Conservation (phyloP, 345 rosid genomes). For the Salix dunnii region DNA sequence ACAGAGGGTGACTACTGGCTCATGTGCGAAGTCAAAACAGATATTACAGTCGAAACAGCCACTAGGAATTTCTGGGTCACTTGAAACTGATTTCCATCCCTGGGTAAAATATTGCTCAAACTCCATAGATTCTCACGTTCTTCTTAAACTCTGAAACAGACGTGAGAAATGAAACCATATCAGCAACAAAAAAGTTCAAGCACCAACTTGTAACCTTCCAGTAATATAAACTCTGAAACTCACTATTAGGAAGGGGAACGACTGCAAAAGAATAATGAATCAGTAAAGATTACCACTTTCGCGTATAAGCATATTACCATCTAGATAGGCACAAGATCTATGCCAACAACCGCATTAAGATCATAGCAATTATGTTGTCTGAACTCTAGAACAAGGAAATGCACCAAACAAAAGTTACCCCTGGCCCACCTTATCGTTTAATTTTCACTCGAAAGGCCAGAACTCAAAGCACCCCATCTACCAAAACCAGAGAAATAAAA, state of each 20-base stretch:
- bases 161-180: neutral
- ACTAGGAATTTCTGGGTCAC: slow-evolving; percentile 26
- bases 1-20: slow-evolving; percentile 89
- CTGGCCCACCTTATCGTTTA: neutral
- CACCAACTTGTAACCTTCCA: neutral
- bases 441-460: neutral
- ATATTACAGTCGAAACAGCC: slow-evolving; percentile 90
- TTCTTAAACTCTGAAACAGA: slow-evolving; percentile 17
- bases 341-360: neutral
- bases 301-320: slow-evolving; percentile 4
- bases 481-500: neutral
- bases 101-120: slow-evolving; percentile 39
- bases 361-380: neutral
- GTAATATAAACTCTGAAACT: neutral
- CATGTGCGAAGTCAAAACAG: slow-evolving; percentile 71
- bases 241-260: neutral
- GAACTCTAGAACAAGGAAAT: neutral
- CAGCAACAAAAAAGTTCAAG: neutral
- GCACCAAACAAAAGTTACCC: slow-evolving; percentile 2
- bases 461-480: neutral
- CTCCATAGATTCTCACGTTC: slow-evolving; percentile 34
- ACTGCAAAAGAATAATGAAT: neutral
- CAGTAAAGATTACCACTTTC: neutral
- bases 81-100: slow-evolving; percentile 42
- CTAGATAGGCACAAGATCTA: neutral